Conservation (phyloP, 805 yeast species). For the Tetrapisispora namnaoensis region DNA sequence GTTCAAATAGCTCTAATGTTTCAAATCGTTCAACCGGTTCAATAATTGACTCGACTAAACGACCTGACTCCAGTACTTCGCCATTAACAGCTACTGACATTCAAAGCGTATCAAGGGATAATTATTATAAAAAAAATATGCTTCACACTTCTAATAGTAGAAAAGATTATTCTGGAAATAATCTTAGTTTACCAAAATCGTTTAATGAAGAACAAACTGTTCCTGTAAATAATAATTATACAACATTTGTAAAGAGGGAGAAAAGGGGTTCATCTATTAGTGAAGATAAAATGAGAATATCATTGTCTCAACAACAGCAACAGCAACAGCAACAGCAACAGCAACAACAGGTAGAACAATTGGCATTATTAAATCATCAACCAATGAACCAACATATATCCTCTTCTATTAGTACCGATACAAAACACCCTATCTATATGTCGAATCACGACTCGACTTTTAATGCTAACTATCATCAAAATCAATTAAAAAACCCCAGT, state of each 20-base stretch:
- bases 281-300: background rate
- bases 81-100: background rate
- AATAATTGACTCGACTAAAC: background rate
- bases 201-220: background rate
- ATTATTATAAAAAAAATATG: background rate
- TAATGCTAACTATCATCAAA: background rate
- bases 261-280: background rate
- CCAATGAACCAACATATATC: background rate
- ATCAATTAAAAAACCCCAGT: background rate
- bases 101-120: background rate
- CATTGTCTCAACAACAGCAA: constrained; percentile 3
- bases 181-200: background rate
- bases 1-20: background rate
- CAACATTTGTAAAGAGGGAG: background rate
- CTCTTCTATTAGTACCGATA: background rate
- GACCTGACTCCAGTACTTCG: background rate
- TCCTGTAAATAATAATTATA: background rate
- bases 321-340: constrained; percentile 3
- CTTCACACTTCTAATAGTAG: background rate
- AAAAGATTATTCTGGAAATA: background rate
- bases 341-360: constrained; percentile 1
- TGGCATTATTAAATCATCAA: background rate
- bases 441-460: background rate
- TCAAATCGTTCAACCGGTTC: background rate
- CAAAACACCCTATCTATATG: background rate